phyloP scores from a whole-genome alignment of 2,329 filamentous ascomycete species.

The Cytospora piceicola region DNA sequence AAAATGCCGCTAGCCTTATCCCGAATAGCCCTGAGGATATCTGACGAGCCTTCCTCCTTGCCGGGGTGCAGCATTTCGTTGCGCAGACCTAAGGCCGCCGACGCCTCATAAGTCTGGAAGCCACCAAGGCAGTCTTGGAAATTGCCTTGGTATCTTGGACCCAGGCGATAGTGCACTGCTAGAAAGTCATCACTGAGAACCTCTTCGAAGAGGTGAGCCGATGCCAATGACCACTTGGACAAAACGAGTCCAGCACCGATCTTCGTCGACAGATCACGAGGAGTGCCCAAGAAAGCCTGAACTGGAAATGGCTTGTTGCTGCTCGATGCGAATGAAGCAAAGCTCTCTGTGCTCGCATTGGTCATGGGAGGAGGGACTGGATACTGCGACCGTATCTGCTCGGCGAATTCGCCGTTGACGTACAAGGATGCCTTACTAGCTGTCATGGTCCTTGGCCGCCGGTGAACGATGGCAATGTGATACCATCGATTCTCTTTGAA shows the following conservation, averaged over 20 bases:
- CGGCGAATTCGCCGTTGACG: constrained; percentile 90
- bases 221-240: constrained; percentile 87
- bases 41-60: constrained; percentile 88
- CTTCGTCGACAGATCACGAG: constrained; percentile 79
- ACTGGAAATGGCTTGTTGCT: constrained; percentile 68
- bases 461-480: constrained; percentile 87
- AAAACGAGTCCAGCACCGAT: constrained; percentile 73
- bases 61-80: constrained; percentile 90
- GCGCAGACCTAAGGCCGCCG: constrained; percentile 83
- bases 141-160: constrained; percentile 90
- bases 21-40: constrained; percentile 87
- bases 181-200: constrained; percentile 88
- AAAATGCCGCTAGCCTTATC: constrained; percentile 82
- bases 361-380: constrained; percentile 73
- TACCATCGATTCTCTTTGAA: constrained; percentile 87
- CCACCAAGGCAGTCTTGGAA: constrained; percentile 95
- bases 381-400: constrained; percentile 89
- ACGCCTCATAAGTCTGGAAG: constrained; percentile 95
- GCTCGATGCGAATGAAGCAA: constrained; percentile 68
- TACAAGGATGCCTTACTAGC: constrained; percentile 85
- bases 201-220: constrained; percentile 86
- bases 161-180: constrained; percentile 87
- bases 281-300: constrained; percentile 92
- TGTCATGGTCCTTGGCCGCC: constrained; percentile 72
- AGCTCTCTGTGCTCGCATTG: constrained; percentile 67